These are phyloP conservation scores for Tuber melanosporum DNA, from an alignment of 495 filamentous ascomycete genomes.

Conservation along the genomic window DNA sequence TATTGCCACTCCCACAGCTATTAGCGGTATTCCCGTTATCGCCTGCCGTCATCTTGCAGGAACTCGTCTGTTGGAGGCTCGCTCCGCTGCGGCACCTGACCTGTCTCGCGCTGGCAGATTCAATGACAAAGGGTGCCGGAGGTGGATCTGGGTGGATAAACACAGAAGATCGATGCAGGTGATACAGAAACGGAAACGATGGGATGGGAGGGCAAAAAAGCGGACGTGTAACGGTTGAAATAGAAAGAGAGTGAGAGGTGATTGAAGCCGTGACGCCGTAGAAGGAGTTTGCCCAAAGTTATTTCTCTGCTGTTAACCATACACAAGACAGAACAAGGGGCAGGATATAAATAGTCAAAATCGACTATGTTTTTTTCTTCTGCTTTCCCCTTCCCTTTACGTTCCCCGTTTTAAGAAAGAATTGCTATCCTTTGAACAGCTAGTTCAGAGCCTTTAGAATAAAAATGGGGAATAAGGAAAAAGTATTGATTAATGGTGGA, in stretches of 20 bases:
- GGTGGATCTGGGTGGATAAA: background rate
- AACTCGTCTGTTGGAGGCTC: background rate
- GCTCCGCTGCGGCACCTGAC: background rate
- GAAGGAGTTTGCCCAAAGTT: background rate
- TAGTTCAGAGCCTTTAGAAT: background rate
- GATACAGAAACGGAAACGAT: background rate
- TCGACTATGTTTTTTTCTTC: background rate
- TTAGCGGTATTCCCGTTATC: constrained; percentile 14
- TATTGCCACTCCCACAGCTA: background rate
- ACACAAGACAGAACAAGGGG: background rate
- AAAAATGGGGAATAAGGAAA: background rate
- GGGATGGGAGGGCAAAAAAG: background rate
- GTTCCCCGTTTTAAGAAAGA: background rate
- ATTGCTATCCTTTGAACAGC: background rate
- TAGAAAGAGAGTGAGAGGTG: background rate
- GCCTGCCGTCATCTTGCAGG: background rate
- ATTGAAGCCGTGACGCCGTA: background rate
- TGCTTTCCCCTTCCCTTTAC: background rate
- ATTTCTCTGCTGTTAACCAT: background rate
- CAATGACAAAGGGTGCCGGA: background rate
- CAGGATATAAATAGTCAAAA: background rate
- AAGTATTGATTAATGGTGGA: background rate
- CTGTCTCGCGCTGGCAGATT: background rate
- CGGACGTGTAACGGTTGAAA: background rate
- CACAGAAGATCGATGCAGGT: background rate